Evolutionary conservation across 1,284 basidiomycete species (phyloP).

Genomic region (Neolentinus lepideus): DNA sequence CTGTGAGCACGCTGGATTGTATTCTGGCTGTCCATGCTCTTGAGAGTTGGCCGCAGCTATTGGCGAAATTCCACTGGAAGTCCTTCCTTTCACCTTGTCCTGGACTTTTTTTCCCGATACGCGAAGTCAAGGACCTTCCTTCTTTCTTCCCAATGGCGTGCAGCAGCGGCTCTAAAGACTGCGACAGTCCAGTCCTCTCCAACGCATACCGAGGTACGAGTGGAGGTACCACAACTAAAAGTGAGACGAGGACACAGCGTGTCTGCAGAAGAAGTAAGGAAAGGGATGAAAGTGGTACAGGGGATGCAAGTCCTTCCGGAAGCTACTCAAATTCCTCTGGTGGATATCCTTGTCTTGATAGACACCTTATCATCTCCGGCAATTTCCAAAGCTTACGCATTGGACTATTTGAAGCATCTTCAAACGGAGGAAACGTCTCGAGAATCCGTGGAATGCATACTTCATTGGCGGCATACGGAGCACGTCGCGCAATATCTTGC

Average conservation of each 20-base stretch:
- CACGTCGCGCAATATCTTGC: neutral
- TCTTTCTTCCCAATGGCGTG: neutral
- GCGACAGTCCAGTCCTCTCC: neutral
- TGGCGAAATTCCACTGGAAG: neutral
- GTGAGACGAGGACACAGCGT: neutral
- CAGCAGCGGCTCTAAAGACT: neutral
- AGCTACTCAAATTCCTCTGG: neutral
- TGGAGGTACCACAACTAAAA: neutral
- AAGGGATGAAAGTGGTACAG: neutral
- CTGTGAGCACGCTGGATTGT: neutral
- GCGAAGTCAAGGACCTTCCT: neutral
- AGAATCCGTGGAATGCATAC: neutral
- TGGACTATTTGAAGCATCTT: neutral
- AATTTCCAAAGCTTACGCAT: neutral
- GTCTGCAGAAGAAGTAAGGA: neutral
- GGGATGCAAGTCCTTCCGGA: neutral
- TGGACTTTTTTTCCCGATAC: neutral
- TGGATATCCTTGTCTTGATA: neutral
- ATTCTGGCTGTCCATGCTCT: conserved; percentile 1
- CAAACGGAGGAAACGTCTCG: neutral
- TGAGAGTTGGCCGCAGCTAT: neutral
- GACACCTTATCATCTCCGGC: neutral
- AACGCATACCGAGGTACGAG: neutral
- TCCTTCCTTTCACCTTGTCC: neutral
- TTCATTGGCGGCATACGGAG: neutral